Evolutionary conservation across 2,329 filamentous ascomycete species (phyloP), one percentile per base, ranked within the genome.

Genomic region (Diaporthe sp.): DNA sequence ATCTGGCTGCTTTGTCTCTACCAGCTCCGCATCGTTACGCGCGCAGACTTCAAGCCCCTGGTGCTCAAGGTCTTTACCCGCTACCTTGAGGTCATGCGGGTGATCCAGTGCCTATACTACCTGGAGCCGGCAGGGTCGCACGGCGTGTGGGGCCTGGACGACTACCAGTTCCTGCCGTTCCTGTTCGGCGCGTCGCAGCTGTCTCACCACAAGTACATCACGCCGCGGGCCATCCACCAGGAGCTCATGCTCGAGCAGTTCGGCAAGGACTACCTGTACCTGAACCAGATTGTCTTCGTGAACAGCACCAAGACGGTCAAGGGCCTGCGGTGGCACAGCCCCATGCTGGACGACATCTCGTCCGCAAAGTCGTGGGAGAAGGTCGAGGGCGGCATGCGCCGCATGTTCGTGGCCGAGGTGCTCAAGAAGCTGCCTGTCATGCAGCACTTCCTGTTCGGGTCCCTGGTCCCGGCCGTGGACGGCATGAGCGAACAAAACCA

Each of bases 261-360:
- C 79, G 90, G 91, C 19, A 86, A 89, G 73, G 94, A 98, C 73
- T 99, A 93, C 80, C 86, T 99, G 74, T 99, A 99, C 80, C 90
- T 99, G 0, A 94, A 96, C 70, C 97, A 98, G 84, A 95, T 99
- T 35, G 89, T 90, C 69, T 99, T 97, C 84, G 96, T 99, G 74
- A 98, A 98, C 84, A 94, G 92, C 78, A 97, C 97, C 74, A 99
- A 99, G 87, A 98, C 95, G 1, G 96, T 98, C 74, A 95, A 97
- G 80, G 96, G 96, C 1, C 86, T 99, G 76, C 90, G 97, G 58
- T 99, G 97, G 97, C 97, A 99, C 81, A 96, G 93, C 77, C 97
- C 97, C 4, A 98, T 99, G 97, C 90, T 99, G 25, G 97, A 99
- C 82, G 97, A 99, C 82, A 99, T 99, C 77, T 97, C 94, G 4